Percentiles rank a stretch among this genome's conserved stretches.
These are phyloP conservation scores for Saccharomycopsis sp. DNA, from an alignment of 805 yeast species.

Conservation along the genomic window DNA sequence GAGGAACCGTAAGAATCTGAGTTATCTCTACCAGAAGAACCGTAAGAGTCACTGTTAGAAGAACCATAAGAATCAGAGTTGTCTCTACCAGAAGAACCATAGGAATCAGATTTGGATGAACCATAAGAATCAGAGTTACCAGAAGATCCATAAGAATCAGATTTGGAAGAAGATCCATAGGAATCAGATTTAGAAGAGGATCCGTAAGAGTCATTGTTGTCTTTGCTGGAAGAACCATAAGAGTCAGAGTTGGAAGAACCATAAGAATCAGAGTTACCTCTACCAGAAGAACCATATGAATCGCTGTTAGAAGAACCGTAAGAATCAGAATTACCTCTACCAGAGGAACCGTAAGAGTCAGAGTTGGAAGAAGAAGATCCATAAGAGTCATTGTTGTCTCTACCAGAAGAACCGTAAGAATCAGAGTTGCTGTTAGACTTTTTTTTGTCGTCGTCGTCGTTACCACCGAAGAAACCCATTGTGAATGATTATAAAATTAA, in stretches of 20 bases:
- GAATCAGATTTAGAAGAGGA: constrained; percentile 27
- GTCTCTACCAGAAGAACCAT: constrained; percentile 22
- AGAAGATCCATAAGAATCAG: constrained; percentile 15
- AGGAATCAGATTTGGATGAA: constrained; percentile 23
- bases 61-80: constrained; percentile 9
- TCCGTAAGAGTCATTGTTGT: constrained; percentile 24
- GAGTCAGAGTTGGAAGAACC: constrained; percentile 19
- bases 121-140: constrained; percentile 21
- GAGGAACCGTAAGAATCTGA: constrained; percentile 28
- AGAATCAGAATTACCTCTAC: constrained; percentile 19
- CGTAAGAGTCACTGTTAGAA: constrained; percentile 22
- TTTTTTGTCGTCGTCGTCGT: constrained; percentile 22
- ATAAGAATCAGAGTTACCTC: constrained; percentile 17
- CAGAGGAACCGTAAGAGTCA: constrained; percentile 13
- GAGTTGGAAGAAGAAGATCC: constrained; percentile 19
- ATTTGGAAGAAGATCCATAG: constrained; percentile 21
- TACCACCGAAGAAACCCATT: constrained; percentile 20
- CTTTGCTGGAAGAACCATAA: constrained; percentile 25
- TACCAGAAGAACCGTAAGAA: constrained; percentile 26
- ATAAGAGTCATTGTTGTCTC: constrained; percentile 15
- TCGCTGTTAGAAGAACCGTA: constrained; percentile 20
- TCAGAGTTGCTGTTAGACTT: constrained; percentile 19
- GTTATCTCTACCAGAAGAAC: constrained; percentile 25
- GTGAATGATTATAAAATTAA: too few species aligned
- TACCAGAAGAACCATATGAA: constrained; percentile 21